A percentile compares a stretch with the other conserved stretches of the same genome.
phyloP scores from a whole-genome alignment of 192 early-diverging fungal species.

The Backusella westeae region DNA sequence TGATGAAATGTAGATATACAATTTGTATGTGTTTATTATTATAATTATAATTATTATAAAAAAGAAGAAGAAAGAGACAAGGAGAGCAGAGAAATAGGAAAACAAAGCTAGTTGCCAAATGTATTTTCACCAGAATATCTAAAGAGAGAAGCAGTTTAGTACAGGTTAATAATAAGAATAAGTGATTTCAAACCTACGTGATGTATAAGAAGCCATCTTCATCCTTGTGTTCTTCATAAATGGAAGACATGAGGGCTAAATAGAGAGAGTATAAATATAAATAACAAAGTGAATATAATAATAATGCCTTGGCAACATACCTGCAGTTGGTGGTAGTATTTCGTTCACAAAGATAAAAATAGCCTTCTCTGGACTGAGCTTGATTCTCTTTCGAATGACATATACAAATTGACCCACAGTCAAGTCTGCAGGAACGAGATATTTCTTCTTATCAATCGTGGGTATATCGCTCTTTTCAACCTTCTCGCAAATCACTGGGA shows the following conservation, averaged over 20 bases:
- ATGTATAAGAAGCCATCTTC: slow-evolving; percentile 98
- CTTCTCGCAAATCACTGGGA: slow-evolving; percentile 93
- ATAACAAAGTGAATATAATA: background rate
- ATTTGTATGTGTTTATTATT: background rate
- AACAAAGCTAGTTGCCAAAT: slow-evolving; percentile 52
- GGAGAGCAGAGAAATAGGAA: slow-evolving; percentile 4
- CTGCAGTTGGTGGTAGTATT: slow-evolving; percentile 89
- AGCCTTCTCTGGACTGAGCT: slow-evolving; percentile 95
- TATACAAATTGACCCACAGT: slow-evolving; percentile 99
- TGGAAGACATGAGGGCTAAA: slow-evolving; percentile 78
- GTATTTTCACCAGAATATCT: slow-evolving; percentile 87
- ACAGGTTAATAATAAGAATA: background rate
- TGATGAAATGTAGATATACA: background rate
- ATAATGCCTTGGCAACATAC: slow-evolving; percentile 5
- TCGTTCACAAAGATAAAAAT: slow-evolving; percentile 99
- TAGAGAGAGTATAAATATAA: background rate
- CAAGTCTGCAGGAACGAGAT: slow-evolving; percentile 95
- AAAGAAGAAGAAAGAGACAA: background rate
- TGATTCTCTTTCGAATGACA: slow-evolving; percentile 96
- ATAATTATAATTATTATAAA: too few relatives aligned
- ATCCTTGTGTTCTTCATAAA: slow-evolving; percentile 98
- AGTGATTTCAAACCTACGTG: slow-evolving; percentile 50
- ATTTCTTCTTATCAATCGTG: slow-evolving; percentile 99
- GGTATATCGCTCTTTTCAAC: slow-evolving; percentile 98
- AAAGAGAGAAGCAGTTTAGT: background rate